phyloP scores from a whole-genome alignment of 2,329 filamentous ascomycete genomes.

The Hymenoscyphus fructigenus region DNA sequence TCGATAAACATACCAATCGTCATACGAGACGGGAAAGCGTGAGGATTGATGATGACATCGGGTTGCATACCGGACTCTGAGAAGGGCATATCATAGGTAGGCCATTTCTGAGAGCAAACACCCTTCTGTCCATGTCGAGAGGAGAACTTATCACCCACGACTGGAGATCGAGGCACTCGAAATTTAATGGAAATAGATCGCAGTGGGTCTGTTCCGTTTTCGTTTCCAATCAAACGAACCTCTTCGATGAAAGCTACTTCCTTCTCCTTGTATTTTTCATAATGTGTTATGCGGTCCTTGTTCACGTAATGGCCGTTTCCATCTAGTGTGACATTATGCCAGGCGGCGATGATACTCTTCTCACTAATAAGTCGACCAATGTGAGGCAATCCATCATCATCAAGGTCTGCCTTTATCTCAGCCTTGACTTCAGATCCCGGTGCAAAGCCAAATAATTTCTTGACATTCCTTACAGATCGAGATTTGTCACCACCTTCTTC shows the following conservation, averaged over 20 bases:
- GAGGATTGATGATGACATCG: constrained; percentile 98
- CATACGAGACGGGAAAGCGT: constrained; percentile 99
- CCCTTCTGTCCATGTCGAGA: constrained; percentile 98
- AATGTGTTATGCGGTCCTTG: constrained; percentile 80
- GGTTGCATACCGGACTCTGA: constrained; percentile 95
- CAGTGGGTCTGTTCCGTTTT: constrained; percentile 77
- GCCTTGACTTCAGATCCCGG: constrained; percentile 72
- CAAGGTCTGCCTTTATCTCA: constrained; percentile 69
- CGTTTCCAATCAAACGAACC: constrained; percentile 84
- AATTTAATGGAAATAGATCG: constrained; percentile 93
- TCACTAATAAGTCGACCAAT: constrained; percentile 76
- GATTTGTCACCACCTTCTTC: constrained; percentile 71
- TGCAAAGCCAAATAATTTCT: constrained; percentile 88
- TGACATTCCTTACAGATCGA: constrained; percentile 66
- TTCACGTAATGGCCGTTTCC: constrained; percentile 78
- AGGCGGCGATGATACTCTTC: constrained; percentile 84
- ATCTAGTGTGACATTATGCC: constrained; percentile 82
- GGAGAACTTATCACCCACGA: constrained; percentile 99
- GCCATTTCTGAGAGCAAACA: constrained; percentile 96
- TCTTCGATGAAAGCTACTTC: constrained; percentile 90
- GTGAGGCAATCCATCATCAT: constrained; percentile 82
- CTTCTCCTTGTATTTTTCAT: constrained; percentile 90
- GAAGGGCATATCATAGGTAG: constrained; percentile 90
- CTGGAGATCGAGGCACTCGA: constrained; percentile 81
- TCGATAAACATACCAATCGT: constrained; percentile 99